Evolutionary conservation across 2,329 filamentous ascomycete genomes (phyloP).

Genomic region (Acrocalymma vagum): DNA sequence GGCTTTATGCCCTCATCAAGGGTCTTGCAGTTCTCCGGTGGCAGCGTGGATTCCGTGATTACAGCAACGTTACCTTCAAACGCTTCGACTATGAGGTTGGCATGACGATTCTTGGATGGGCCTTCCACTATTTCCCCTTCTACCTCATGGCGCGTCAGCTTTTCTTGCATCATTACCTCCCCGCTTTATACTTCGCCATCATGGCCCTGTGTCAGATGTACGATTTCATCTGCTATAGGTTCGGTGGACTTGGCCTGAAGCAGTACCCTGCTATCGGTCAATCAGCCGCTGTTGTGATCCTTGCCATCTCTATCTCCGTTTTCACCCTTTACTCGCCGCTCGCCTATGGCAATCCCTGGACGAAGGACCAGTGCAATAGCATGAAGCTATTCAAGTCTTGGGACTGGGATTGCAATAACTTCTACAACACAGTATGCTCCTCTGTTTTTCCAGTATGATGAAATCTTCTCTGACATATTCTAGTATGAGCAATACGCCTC

Average conservation of each 20-base stretch:
- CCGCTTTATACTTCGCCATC: slow-evolving; percentile 93
- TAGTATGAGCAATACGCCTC: slow-evolving; percentile 43
- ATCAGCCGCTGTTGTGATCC: slow-evolving; percentile 75
- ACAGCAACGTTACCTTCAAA: slow-evolving; percentile 83
- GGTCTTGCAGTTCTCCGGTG: slow-evolving; percentile 86
- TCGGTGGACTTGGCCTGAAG: slow-evolving; percentile 72
- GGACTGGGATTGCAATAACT: slow-evolving; percentile 99
- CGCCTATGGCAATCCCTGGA: slow-evolving; percentile 94
- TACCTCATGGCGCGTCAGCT: slow-evolving; percentile 98
- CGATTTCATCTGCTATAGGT: slow-evolving; percentile 82
- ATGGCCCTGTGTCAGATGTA: slow-evolving; percentile 88
- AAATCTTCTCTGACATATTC: slow-evolving; percentile 10
- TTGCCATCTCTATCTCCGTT: slow-evolving; percentile 75
- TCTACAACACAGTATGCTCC: slow-evolving; percentile 81
- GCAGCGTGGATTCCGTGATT: slow-evolving; percentile 93
- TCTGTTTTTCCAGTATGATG: slow-evolving; percentile 13
- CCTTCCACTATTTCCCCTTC: slow-evolving; percentile 98
- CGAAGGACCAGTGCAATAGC: slow-evolving; percentile 82
- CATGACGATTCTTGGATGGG: slow-evolving; percentile 89
- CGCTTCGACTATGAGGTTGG: slow-evolving; percentile 98
- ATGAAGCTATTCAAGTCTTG: slow-evolving; percentile 89
- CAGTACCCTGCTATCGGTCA: slow-evolving; percentile 78
- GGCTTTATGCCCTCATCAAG: slow-evolving; percentile 84
- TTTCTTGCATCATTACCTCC: slow-evolving; percentile 98
- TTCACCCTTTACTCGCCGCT: slow-evolving; percentile 90